Evolutionary conservation across 139 green algal genomes (phyloP), one percentile per base, ranked within the genome.

Genomic region (Klebsormidium nitens): DNA sequence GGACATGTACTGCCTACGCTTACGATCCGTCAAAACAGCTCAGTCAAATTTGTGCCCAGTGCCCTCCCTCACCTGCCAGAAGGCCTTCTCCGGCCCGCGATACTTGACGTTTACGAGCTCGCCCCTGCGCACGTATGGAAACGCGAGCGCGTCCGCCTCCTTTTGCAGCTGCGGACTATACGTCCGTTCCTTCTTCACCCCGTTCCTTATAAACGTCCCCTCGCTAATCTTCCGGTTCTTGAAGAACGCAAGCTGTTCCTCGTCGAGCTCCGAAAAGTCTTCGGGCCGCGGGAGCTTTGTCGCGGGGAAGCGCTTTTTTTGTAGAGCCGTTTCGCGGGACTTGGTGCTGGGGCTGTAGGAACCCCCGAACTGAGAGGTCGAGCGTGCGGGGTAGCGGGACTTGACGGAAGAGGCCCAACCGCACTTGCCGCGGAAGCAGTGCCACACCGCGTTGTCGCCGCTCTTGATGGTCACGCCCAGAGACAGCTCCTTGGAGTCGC

Each of bases 91-190:
- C 1, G 86, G 56, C 0, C 71, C 68, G 28, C 91, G 84, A 77
- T 91, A 95, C 83, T 97, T 97, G 50, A 92, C 66, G 75, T 95
- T 95, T 32, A 95, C 79, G 11, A 96, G 26, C 67, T 84, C 61
- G 34, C 82, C 86, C 52, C 89, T 70, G 3, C 81, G 50, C 39
- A 74, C 76, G 82, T 93, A 96, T 0, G 91, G 91, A 64, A 96
- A 96, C 1, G 86, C 88, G 14, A 95, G 61, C n/a, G 65, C 55
- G 69, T 32, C 64, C 55, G 5, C 35, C 8, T 29, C 31, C 28
- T 11, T 62, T 17, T 11, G 8, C 11, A 62, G 31, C 28, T 62
- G 29, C 55, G 11, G 11, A 11, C 31, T 62, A 11, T 11, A 62
- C 8, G 55, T 63, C 55, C 55, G 8, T 63, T 11, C 14, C 32